Percentiles rank a stretch among this genome's conserved stretches.
These are phyloP conservation scores for Diaporthe citri DNA, from an alignment of 2,329 filamentous ascomycete genomes.

Conservation along the genomic window DNA sequence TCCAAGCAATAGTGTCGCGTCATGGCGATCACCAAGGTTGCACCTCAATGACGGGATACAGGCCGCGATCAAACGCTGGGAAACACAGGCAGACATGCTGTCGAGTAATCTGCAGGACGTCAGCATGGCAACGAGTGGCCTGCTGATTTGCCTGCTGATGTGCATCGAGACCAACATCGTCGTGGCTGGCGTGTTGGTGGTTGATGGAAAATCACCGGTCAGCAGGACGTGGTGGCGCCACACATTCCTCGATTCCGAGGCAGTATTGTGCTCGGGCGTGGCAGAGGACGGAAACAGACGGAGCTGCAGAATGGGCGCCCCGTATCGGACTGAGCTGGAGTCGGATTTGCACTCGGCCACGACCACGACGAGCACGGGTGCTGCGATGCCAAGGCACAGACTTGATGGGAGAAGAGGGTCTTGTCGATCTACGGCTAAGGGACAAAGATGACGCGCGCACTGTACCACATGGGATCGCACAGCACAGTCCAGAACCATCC, in stretches of 20 bases:
- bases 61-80: constrained; percentile 11
- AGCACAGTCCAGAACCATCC: constrained; percentile 4
- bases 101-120: constrained; percentile 28
- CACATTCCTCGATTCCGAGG: not conserved
- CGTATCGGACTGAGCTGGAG: constrained; percentile 1
- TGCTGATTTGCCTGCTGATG: constrained; percentile 34
- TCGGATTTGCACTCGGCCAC: not conserved
- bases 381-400: constrained; percentile 10
- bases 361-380: not conserved
- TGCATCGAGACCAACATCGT: constrained; percentile 5
- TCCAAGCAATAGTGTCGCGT: not conserved
- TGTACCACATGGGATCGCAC: not conserved
- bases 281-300: not conserved
- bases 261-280: not conserved
- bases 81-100: constrained; percentile 12
- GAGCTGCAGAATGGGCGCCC: constrained; percentile 1
- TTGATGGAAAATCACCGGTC: constrained; percentile 27
- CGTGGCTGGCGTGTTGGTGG: constrained; percentile 3
- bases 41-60: not conserved
- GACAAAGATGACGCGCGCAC: constrained; percentile 1
- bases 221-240: constrained; percentile 19
- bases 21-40: not conserved
- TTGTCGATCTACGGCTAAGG: not conserved
- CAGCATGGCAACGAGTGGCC: constrained; percentile 30
- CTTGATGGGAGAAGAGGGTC: not conserved